Evolutionary conservation across 2,329 filamentous ascomycete genomes (phyloP).

Genomic region (Neopestalotiopsis clavispora): DNA sequence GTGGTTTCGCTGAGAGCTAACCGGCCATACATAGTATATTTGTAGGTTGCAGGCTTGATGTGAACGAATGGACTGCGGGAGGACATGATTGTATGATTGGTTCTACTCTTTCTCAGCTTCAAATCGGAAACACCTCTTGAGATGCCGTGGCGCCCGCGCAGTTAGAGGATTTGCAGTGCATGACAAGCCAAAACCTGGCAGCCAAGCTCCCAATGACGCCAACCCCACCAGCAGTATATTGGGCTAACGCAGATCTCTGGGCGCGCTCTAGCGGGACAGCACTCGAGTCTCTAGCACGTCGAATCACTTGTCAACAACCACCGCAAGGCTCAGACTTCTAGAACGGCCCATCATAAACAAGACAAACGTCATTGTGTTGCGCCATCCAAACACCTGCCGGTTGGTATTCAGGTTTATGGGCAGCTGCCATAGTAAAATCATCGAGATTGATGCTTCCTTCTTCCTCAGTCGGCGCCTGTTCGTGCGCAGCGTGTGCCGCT

Average conservation of each 20-base stretch:
- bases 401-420: no score
- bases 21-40: no score
- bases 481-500: neutral
- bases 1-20: no score
- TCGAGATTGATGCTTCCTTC: neutral
- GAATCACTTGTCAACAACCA: constrained; percentile 6
- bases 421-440: neutral
- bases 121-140: neutral
- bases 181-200: constrained; percentile 12
- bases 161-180: neutral
- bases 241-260: neutral
- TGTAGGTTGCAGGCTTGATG: no score
- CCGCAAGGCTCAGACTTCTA: neutral
- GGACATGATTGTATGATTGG: neutral
- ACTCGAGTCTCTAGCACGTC: neutral
- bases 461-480: no score
- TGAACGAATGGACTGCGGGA: no score
- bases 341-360: neutral
- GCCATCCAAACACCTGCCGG: neutral
- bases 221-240: neutral
- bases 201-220: constrained; percentile 13
- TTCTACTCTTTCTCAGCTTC: neutral
- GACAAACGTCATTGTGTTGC: constrained; percentile 2
- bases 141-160: neutral
- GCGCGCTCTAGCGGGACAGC: neutral